Evolutionary conservation across 257 asterid species (phyloP), one percentile per base, ranked within the genome.

Genomic region (Scutellaria minor): DNA sequence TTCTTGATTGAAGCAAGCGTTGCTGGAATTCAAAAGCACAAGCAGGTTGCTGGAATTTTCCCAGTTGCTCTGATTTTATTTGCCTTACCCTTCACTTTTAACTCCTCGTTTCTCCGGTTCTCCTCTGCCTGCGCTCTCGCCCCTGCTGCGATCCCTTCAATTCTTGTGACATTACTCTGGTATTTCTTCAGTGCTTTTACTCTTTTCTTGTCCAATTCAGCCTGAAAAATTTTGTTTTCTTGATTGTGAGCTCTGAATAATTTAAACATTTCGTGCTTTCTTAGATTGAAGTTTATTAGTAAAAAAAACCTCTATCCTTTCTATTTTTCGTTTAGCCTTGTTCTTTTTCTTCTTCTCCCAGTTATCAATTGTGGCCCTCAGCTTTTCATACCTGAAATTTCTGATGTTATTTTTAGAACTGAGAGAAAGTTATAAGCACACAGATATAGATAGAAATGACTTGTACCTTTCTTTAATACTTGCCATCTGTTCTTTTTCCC

Each of bases 21-120:
- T 64, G 55, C 48, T 64, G 63, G 74, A 54, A 53, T 54, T 89
- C 79, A 89, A 58, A 88, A 86, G 83, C 96, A 88, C 71, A 85
- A 62, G 72, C 95, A 88, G 71, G 87, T 77, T 67, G 90, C 53
- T 69, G 98, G 96, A 9, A 83, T 69, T 78, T 82, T 90, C 55
- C 98, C 98, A 0, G 95, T 93, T 69, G 65, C 76, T 85, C 95
- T 87, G 79, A 90, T 83, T 78, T 83, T 88, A 9, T 80, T 75
- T 70, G 95, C 88, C 80, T 87, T 93, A 71, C 85, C 93, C 77
- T 71, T 87, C 76, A 72, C 88, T 83, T 86, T 88, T 5, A 73
- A 68, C 79, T 91, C 97, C 80, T 91, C 91, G 1, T 86, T 86
- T 73, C 77, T 71, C 15, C 79, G 81, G 75, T 92, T 87, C 84